phyloP scores from a whole-genome alignment of 768 basidiomycete genomes.

The Tephrocybe sp. region DNA sequence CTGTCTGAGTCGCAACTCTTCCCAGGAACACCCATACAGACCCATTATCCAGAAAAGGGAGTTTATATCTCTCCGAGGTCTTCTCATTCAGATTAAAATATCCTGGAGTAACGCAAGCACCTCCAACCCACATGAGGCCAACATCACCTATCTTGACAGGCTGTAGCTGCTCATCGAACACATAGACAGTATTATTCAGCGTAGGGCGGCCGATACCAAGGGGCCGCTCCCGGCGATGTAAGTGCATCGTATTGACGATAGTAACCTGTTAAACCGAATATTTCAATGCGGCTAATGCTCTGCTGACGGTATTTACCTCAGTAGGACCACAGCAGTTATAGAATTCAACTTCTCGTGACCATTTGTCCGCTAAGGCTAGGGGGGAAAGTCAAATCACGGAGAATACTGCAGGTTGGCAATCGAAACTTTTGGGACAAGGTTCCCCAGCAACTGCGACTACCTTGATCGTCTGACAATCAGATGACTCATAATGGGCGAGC shows the following conservation, averaged over 20 bases:
- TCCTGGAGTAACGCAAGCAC: constrained; percentile 52
- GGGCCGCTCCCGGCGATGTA: constrained; percentile 36
- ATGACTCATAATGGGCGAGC: constrained; percentile 45
- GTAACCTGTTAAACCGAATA: constrained; percentile 34
- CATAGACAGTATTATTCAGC: constrained; percentile 45
- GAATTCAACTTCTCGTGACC: constrained; percentile 40
- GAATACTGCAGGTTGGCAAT: not conserved
- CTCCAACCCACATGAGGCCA: constrained; percentile 59
- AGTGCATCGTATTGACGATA: constrained; percentile 53
- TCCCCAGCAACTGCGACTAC: constrained; percentile 53
- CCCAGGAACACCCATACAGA: constrained; percentile 23
- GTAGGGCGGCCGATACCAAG: constrained; percentile 48
- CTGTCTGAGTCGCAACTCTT: not conserved
- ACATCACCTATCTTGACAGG: constrained; percentile 36
- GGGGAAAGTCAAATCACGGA: not conserved
- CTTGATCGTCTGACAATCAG: constrained; percentile 50
- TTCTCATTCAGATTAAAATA: constrained; percentile 56
- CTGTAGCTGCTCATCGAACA: constrained; percentile 36
- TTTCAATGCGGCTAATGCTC: not conserved
- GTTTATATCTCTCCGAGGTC: constrained; percentile 46
- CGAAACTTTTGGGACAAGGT: constrained; percentile 49
- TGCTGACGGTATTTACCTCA: constrained; percentile 30
- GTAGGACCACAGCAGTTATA: constrained; percentile 58
- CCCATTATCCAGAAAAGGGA: constrained; percentile 51
- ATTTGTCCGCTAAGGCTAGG: constrained; percentile 38